Evolutionary conservation across 371 early-diverging fungal genomes (phyloP).

Genomic region (Parasitella parasitica): DNA sequence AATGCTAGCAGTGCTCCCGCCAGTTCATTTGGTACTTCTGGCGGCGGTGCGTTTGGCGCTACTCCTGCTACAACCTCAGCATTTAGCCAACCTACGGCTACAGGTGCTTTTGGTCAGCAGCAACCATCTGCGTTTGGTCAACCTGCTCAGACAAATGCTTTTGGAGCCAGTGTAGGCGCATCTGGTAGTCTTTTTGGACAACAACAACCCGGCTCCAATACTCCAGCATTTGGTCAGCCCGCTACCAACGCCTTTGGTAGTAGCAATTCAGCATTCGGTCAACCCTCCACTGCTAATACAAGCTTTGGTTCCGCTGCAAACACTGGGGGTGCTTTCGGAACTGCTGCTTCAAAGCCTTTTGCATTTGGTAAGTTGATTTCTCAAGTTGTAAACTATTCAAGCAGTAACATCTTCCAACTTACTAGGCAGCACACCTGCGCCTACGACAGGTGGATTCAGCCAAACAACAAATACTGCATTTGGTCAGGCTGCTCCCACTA

Average conservation of each 20-base stretch:
- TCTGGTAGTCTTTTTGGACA: conserved; percentile 17
- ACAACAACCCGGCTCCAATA: conserved; percentile 21
- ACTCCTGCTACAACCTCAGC: conserved; percentile 23
- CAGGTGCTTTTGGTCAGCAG: conserved; percentile 18
- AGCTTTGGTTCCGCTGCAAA: conserved; percentile 27
- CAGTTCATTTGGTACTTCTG: conserved; percentile 54
- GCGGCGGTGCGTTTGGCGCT: conserved; percentile 39
- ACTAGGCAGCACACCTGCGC: conserved; percentile 22
- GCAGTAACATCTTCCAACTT: not conserved
- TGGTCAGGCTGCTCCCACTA: too few species aligned
- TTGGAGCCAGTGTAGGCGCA: conserved; percentile 24
- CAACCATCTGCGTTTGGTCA: conserved; percentile 51
- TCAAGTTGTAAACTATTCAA: not conserved
- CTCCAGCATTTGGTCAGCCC: conserved; percentile 37
- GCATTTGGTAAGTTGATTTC: conserved; percentile 39
- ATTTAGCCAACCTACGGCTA: conserved; percentile 27
- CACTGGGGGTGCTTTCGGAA: conserved; percentile 32
- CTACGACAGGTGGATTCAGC: too few species aligned
- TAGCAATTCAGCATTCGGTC: conserved; percentile 49
- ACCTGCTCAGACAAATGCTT: conserved; percentile 23
- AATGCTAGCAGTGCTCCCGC: conserved; percentile 42
- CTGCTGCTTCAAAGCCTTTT: conserved; percentile 37
- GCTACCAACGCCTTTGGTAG: conserved; percentile 31
- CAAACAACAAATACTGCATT: too few species aligned
- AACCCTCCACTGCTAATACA: conserved; percentile 23